Conservation (phyloP, 208 protist species). For the Porcisia hertigi region DNA sequence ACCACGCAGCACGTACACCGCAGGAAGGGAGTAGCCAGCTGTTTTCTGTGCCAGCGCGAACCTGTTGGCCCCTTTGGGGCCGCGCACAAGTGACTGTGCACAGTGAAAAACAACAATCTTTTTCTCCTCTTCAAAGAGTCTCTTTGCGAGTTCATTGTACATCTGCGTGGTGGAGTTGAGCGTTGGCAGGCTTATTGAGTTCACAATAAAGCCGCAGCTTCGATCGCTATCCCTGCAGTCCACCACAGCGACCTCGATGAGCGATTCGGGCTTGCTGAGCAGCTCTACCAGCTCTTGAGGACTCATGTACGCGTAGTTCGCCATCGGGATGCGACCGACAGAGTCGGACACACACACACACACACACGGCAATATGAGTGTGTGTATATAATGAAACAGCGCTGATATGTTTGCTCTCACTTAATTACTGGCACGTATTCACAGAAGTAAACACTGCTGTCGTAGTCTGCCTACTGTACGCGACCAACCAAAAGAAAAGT, state of each 20-base stretch:
- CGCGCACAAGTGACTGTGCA: constrained; percentile 72
- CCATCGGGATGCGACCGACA: constrained; percentile 13
- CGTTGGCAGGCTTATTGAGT: constrained; percentile 59
- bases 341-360: neutral
- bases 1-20: constrained; percentile 69
- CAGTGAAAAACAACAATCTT: constrained; percentile 74
- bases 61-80: constrained; percentile 53
- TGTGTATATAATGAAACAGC: no score
- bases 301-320: constrained; percentile 63
- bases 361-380: no score
- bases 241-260: constrained; percentile 42
- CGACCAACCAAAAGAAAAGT: no score
- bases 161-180: constrained; percentile 31
- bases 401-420: no score
- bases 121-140: constrained; percentile 35
- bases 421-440: no score
- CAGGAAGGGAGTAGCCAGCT: constrained; percentile 32
- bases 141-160: constrained; percentile 39
- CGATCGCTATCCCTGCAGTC: constrained; percentile 83
- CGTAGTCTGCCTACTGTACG: no score
- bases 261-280: constrained; percentile 39
- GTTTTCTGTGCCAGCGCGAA: constrained; percentile 53
- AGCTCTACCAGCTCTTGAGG: constrained; percentile 60
- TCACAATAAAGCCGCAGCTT: constrained; percentile 51
- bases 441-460: no score